A percentile compares a stretch with the other conserved stretches of the same genome.
These are phyloP conservation scores for Macrophomina tecta DNA, from an alignment of 2,329 filamentous ascomycete genomes.

Conservation along the genomic window DNA sequence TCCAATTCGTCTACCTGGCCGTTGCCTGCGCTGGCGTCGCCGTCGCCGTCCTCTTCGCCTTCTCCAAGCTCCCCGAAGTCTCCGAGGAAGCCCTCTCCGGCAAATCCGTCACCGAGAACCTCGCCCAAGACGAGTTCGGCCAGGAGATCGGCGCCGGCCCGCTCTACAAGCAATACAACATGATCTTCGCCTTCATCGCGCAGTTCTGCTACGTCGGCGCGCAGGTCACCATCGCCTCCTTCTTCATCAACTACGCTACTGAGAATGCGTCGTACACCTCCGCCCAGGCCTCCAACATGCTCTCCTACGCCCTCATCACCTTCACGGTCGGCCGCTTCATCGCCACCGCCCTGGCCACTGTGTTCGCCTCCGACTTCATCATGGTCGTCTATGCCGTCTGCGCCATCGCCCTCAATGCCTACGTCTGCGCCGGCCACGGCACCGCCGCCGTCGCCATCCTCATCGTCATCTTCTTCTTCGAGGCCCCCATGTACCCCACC, in stretches of 20 bases:
- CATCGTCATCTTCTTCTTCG: slow-evolving; percentile 47
- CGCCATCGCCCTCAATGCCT: slow-evolving; percentile 38
- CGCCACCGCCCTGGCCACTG: slow-evolving; percentile 32
- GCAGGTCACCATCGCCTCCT: slow-evolving; percentile 44
- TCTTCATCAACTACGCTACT: slow-evolving; percentile 50
- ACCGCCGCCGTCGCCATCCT: slow-evolving; percentile 41
- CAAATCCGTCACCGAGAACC: slow-evolving; percentile 36
- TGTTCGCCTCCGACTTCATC: slow-evolving; percentile 46
- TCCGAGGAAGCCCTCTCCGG: slow-evolving; percentile 37
- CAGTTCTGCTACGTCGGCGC: slow-evolving; percentile 48
- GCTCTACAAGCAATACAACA: slow-evolving; percentile 49
- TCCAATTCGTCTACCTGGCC: slow-evolving; percentile 47
- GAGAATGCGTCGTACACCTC: slow-evolving; percentile 40
- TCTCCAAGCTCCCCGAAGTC: slow-evolving; percentile 46
- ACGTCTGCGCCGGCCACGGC: slow-evolving; percentile 40
- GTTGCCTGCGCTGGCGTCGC: slow-evolving; percentile 45
- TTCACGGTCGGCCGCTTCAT: slow-evolving; percentile 49
- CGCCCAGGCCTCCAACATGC: slow-evolving; percentile 42
- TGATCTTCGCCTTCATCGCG: slow-evolving; percentile 46
- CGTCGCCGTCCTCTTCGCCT: slow-evolving; percentile 44
- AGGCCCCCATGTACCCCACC: slow-evolving; percentile 45
- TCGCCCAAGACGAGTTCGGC: slow-evolving; percentile 38
- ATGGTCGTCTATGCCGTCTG: slow-evolving; percentile 39
- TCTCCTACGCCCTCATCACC: slow-evolving; percentile 47
- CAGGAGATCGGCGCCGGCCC: slow-evolving; percentile 41